Conservation (phyloP, 345 rosid genomes). For the Geranium rotundifolium region DNA sequence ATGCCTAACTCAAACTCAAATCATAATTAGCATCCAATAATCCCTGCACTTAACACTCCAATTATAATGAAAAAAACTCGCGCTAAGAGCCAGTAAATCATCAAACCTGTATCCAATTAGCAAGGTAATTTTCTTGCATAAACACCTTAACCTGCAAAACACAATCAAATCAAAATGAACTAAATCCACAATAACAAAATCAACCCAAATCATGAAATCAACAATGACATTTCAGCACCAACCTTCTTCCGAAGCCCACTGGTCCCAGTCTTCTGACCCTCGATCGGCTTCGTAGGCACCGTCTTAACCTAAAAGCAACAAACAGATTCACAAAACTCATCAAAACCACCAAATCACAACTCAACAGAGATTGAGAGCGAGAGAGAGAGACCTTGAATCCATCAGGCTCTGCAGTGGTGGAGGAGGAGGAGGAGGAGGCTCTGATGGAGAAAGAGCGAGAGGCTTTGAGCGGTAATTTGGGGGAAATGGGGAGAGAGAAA, state of each 20-base stretch:
- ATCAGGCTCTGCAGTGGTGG: slow-evolving; percentile 52
- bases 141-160: slow-evolving; percentile 69
- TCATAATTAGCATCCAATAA: neutral
- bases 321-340: too few relatives aligned
- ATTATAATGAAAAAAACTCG: neutral
- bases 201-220: neutral
- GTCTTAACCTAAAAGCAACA: slow-evolving; percentile 35
- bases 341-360: too few relatives aligned
- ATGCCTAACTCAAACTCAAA: slow-evolving; percentile 36
- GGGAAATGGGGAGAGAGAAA: slow-evolving; percentile 8
- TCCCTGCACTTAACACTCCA: neutral
- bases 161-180: neutral
- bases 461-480: slow-evolving; percentile 20
- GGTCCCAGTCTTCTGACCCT: slow-evolving; percentile 81
- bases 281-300: slow-evolving; percentile 64
- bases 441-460: slow-evolving; percentile 15
- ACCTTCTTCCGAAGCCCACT: slow-evolving; percentile 86
- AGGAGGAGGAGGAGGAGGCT: slow-evolving; percentile 26
- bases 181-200: neutral
- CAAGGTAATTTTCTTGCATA: slow-evolving; percentile 75
- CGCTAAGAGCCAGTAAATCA: neutral
- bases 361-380: too few relatives aligned
- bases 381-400: slow-evolving; percentile 46
- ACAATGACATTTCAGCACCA: neutral
- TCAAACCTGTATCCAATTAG: slow-evolving; percentile 92